Base-by-base conservation (phyloP, 2,329 filamentous ascomycete species). In the Emergomyces africanus region DNA sequence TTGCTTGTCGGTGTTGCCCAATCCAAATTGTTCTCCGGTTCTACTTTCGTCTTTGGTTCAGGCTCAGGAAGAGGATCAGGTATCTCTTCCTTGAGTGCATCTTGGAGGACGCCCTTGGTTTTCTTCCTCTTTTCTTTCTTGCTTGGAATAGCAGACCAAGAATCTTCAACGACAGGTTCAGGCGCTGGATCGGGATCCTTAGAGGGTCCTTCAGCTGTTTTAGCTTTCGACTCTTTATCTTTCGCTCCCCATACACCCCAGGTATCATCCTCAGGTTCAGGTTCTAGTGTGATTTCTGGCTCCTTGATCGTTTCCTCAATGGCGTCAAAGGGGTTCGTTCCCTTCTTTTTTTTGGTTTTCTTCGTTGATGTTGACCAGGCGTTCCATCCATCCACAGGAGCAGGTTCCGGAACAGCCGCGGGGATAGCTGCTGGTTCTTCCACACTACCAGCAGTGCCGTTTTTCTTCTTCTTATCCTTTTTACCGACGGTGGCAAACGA, bases 381-480 rank as follows among this genome's bases (percentile, higher is more conserved):
- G 15, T 28, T 58, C 59, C 60, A 65, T 14, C 60, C 60, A 46
- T 64, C 64, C 8, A 55, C 53, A 25, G 54, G 49, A 30, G 58
- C 54, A 30, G 57, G 25, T 46, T 54, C 57, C 0, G 57, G 50
- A 37, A 60, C 63, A 12, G 57, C 61, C 20, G 65, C 64, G 4
- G 65, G 63, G 57, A 66, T 61, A 5, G 68, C 63, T 53, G 63
- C 62, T 15, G 63, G 62, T 60, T 70, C 63, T 72, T 78, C 63
- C 71, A 75, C 64, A 71, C 73, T 9, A 66, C 65, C 2, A 15
- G 66, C 65, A 8, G 63, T 64, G 60, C 72, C 74, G 54, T 72
- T 67, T 54, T 70, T 77, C 61, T 80, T 79, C 62, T 78, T 79
- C 64, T 77, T 76, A 35, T 74, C 73, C 57, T 77, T 79, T 63